These are phyloP conservation scores for Rhizophagus clarus DNA, from an alignment of 192 early-diverging fungal genomes.

Conservation along the genomic window DNA sequence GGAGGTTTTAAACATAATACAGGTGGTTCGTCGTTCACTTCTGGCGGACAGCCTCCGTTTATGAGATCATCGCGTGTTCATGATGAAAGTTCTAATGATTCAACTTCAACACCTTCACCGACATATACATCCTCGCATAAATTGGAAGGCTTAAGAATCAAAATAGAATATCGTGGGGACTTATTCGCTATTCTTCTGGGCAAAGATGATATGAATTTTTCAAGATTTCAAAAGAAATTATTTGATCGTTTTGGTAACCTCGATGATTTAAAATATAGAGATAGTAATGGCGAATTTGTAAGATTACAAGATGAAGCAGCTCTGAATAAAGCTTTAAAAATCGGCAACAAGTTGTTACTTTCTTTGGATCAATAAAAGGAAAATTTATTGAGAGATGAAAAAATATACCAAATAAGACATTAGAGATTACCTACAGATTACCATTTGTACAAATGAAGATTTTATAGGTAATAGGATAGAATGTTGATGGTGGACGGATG, in stretches of 20 bases:
- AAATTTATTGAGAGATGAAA: neutral
- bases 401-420: neutral
- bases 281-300: constrained; percentile 34
- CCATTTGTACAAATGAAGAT: too few species aligned
- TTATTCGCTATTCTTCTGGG: constrained; percentile 75
- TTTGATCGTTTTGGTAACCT: constrained; percentile 52
- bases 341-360: constrained; percentile 5
- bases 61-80: constrained; percentile 39
- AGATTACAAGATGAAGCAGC: neutral
- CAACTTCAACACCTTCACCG: neutral
- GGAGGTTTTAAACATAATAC: constrained; percentile 29
- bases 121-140: neutral
- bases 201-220: constrained; percentile 52
- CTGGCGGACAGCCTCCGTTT: constrained; percentile 27
- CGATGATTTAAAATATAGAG: constrained; percentile 46
- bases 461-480: neutral
- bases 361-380: neutral
- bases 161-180: constrained; percentile 70
- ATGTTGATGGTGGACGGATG: neutral
- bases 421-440: neutral
- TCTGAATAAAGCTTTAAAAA: constrained; percentile 8
- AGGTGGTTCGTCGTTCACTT: constrained; percentile 28
- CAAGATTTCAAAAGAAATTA: constrained; percentile 60
- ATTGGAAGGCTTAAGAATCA: constrained; percentile 62
- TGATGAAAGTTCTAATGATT: constrained; percentile 18